phyloP scores from a whole-genome alignment of 1,139 yeast genomes.

The Kurtzmaniella natalensis region DNA sequence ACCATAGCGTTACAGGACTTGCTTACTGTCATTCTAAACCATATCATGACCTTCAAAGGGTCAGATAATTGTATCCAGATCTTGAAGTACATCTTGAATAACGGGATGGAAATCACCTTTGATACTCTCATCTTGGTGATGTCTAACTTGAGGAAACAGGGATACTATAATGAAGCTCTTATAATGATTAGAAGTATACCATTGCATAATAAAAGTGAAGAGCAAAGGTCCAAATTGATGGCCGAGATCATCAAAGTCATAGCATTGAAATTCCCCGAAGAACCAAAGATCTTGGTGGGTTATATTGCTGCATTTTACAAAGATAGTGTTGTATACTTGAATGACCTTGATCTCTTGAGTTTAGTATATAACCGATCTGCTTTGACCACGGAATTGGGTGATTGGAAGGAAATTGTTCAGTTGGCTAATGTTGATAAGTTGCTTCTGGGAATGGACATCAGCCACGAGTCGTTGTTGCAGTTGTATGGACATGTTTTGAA shows the following conservation, averaged over 20 bases:
- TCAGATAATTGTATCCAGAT: conserved; percentile 29
- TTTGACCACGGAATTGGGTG: conserved; percentile 4
- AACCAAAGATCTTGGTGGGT: conserved; percentile 36
- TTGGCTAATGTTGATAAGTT: conserved; percentile 29
- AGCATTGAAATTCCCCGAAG: conserved; percentile 23
- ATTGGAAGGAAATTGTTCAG: conserved; percentile 12
- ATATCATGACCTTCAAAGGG: conserved; percentile 38
- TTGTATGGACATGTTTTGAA: conserved; percentile 25
- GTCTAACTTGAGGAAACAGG: conserved; percentile 23
- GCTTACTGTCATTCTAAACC: conserved; percentile 24
- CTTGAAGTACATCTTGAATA: conserved; percentile 29
- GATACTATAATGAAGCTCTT: conserved; percentile 33
- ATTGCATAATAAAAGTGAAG: conserved; percentile 15
- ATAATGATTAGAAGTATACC: conserved; percentile 29
- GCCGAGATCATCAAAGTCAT: conserved; percentile 32
- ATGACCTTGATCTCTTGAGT: conserved; percentile 23
- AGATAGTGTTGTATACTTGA: conserved; percentile 18
- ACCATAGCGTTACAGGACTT: conserved; percentile 22
- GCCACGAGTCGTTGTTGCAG: conserved; percentile 20
- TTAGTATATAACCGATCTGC: conserved; percentile 18
- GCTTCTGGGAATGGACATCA: conserved; percentile 22
- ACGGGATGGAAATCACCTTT: conserved; percentile 23
- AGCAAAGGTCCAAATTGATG: conserved; percentile 18
- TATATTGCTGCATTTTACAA: conserved; percentile 31
- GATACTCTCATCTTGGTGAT: conserved; percentile 24